These are phyloP conservation scores for Pachysandra terminalis DNA, from an alignment of 164 flowering plant genomes.

Conservation along the genomic window DNA sequence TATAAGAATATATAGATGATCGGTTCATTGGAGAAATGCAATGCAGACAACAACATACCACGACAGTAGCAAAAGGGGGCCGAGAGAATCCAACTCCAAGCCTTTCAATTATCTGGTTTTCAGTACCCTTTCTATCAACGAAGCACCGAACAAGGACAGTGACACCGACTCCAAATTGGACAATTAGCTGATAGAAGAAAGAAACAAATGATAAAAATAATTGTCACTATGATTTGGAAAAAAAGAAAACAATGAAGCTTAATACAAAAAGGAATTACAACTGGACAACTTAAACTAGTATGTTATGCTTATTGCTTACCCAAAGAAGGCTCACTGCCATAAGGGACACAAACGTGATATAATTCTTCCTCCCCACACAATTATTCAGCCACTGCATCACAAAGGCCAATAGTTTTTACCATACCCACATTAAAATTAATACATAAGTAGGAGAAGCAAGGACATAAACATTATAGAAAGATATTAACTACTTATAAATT, in stretches of 20 bases:
- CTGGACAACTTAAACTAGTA: conserved; percentile 1
- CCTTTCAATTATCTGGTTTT: conserved; percentile 50
- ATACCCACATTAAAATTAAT: not conserved
- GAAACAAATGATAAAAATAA: not conserved
- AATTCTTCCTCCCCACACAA: conserved; percentile 87
- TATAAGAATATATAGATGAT: too few relatives aligned
- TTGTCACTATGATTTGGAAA: not conserved
- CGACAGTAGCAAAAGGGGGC: conserved; percentile 74
- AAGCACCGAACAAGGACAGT: conserved; percentile 77
- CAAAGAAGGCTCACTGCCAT: conserved; percentile 79
- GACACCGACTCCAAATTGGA: conserved; percentile 71
- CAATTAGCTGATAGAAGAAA: conserved; percentile 46
- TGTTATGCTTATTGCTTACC: conserved; percentile 39
- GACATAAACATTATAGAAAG: not conserved
- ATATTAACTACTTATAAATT: not conserved
- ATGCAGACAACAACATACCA: conserved; percentile 47
- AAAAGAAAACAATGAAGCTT: not conserved
- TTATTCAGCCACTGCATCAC: conserved; percentile 82
- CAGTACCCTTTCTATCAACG: conserved; percentile 52
- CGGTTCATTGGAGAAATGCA: not conserved
- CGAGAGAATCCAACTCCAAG: conserved; percentile 83
- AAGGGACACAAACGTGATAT: conserved; percentile 65
- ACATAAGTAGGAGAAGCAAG: not conserved
- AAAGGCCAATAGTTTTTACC: conserved; percentile 3
- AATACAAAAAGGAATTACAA: not conserved